Evolutionary conservation across 108 stramenopile genomes (phyloP).

Genomic region (Fragilariopsis cylindrus): DNA sequence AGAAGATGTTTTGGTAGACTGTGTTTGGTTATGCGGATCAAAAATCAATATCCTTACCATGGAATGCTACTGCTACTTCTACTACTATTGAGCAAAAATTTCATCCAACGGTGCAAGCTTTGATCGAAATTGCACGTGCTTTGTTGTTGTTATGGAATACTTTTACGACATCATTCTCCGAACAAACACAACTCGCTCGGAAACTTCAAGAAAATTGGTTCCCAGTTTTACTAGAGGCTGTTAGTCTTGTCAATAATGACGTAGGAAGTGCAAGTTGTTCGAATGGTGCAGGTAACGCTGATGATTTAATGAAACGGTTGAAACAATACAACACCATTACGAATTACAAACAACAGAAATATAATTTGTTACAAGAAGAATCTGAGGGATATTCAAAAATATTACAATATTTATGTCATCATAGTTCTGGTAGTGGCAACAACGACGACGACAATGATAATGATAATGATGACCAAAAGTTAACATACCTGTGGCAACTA

Average conservation of each 20-base stretch:
- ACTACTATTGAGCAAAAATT: not conserved
- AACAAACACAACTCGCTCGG: not conserved
- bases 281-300: not conserved
- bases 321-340: conserved; percentile 80
- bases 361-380: conserved; percentile 93
- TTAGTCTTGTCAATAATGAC: not conserved
- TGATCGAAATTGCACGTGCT: conserved; percentile 3
- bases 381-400: conserved; percentile 93
- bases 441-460: conserved; percentile 2
- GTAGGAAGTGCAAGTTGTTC: not conserved
- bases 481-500: conserved; percentile 33
- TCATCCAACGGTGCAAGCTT: conserved; percentile 1
- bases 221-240: not conserved
- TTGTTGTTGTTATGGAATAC: not conserved
- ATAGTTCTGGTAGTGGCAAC: not conserved
- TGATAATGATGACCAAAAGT: not conserved
- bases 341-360: conserved; percentile 92
- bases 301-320: conserved; percentile 56
- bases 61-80: not conserved
- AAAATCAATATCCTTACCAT: not conserved
- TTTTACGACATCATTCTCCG: too few relatives aligned
- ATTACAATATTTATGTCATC: conserved; percentile 32
- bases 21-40: conserved; percentile 24
- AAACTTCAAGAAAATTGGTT: conserved; percentile 17
- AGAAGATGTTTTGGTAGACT: conserved; percentile 27